Percentiles rank a stretch among this genome's conserved stretches.
Evolutionary conservation across 1,284 basidiomycete species (phyloP).

Genomic region (Leccinum holopus): DNA sequence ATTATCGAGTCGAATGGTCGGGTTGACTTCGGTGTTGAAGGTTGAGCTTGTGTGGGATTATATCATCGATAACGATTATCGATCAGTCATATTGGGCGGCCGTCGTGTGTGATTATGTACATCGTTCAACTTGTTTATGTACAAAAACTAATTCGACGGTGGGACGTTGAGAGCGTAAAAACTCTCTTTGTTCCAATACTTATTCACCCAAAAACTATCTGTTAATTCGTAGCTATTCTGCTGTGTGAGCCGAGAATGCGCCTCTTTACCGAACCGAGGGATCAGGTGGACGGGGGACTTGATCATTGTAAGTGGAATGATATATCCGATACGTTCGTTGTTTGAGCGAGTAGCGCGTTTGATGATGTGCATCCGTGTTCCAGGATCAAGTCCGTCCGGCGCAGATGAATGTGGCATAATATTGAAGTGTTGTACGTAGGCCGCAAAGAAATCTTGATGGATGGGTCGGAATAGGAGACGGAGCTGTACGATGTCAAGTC

Average conservation of each 20-base stretch:
- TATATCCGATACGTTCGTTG: background rate
- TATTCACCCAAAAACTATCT: background rate
- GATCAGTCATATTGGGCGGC: background rate
- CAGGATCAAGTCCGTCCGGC: background rate
- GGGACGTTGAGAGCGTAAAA: background rate
- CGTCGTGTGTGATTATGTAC: background rate
- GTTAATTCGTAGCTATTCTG: background rate
- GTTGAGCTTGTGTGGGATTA: background rate
- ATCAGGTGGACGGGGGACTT: background rate
- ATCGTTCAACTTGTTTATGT: too few relatives aligned
- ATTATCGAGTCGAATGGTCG: background rate
- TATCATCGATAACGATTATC: background rate
- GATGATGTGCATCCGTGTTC: background rate
- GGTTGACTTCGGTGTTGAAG: background rate
- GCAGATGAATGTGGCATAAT: background rate
- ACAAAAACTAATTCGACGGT: background rate
- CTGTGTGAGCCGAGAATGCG: background rate
- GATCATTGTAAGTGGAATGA: background rate
- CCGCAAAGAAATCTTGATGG: background rate
- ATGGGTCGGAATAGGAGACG: background rate
- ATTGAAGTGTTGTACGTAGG: background rate
- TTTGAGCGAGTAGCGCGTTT: background rate
- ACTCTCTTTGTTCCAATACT: background rate
- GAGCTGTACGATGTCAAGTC: background rate
- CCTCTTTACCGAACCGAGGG: background rate